Conservation (phyloP, 169 alveolate genomes). For the Perkinsus olseni region DNA sequence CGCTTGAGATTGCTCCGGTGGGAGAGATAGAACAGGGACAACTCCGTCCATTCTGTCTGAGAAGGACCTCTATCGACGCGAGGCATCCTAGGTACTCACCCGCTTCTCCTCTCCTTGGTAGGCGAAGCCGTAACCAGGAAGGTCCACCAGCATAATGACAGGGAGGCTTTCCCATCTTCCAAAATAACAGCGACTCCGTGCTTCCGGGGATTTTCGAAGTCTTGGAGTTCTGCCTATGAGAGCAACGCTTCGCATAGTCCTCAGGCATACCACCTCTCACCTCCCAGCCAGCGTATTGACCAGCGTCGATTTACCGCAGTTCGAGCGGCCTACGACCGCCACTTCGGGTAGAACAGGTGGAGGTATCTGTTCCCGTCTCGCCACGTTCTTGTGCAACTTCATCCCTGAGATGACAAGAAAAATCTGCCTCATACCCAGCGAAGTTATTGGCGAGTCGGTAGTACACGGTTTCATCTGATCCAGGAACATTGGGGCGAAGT, state of each 20-base stretch:
- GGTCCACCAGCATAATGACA: conserved; percentile 49
- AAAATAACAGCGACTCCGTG: background rate
- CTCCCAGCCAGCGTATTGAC: conserved; percentile 57
- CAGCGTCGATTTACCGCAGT: conserved; percentile 54
- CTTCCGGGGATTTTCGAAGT: background rate
- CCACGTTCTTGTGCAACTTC: background rate
- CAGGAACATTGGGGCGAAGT: background rate
- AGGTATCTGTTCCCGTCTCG: background rate
- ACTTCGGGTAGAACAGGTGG: conserved; percentile 18
- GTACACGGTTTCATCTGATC: background rate
- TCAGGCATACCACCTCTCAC: conserved; percentile 3
- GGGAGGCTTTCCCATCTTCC: conserved; percentile 50
- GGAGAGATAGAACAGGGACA: conserved; percentile 35
- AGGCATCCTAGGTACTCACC: background rate
- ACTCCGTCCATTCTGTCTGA: conserved; percentile 51
- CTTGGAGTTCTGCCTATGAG: background rate
- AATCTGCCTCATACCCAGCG: background rate
- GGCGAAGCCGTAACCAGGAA: conserved; percentile 60
- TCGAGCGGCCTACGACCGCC: conserved; percentile 56
- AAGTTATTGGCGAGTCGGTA: no score
- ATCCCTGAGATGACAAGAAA: background rate
- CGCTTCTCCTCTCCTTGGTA: conserved; percentile 43
- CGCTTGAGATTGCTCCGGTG: conserved; percentile 44
- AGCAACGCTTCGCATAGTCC: background rate
- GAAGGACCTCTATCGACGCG: background rate